phyloP scores from a whole-genome alignment of 441 rosid species.

The Metrosideros polymorpha region DNA sequence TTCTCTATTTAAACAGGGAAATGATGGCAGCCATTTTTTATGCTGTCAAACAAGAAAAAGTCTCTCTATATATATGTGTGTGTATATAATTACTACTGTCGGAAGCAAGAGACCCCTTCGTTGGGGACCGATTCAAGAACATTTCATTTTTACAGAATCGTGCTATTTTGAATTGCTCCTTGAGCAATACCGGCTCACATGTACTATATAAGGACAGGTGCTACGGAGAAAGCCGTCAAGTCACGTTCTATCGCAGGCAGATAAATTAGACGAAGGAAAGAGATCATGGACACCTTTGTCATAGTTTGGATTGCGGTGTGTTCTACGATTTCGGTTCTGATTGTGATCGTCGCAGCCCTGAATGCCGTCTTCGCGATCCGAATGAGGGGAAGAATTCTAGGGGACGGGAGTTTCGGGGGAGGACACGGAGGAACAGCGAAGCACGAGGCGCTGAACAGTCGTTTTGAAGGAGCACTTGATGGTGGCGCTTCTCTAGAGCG shows the following conservation, averaged over 20 bases:
- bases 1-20: not conserved
- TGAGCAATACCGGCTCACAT: not conserved
- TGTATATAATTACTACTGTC: not conserved
- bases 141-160: not conserved
- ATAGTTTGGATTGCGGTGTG: not conserved
- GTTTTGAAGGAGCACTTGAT: not conserved
- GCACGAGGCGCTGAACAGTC: not conserved
- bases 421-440: not conserved
- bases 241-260: not conserved
- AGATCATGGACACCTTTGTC: not conserved
- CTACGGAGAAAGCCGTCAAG: not conserved
- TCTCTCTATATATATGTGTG: not conserved
- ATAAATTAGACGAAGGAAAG: not conserved
- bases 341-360: not conserved
- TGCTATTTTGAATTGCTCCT: not conserved
- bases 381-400: not conserved
- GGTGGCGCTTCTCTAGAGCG: not conserved
- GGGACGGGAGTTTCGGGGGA: not conserved
- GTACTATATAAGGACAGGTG: not conserved
- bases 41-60: not conserved
- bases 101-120: not conserved
- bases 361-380: not conserved
- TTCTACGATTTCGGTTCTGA: not conserved
- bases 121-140: not conserved
- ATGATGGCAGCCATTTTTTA: not conserved